Evolutionary conservation across 2,329 filamentous ascomycete species (phyloP), one percentile per base, ranked within the genome.

Genomic region (Fusarium mexicanum): DNA sequence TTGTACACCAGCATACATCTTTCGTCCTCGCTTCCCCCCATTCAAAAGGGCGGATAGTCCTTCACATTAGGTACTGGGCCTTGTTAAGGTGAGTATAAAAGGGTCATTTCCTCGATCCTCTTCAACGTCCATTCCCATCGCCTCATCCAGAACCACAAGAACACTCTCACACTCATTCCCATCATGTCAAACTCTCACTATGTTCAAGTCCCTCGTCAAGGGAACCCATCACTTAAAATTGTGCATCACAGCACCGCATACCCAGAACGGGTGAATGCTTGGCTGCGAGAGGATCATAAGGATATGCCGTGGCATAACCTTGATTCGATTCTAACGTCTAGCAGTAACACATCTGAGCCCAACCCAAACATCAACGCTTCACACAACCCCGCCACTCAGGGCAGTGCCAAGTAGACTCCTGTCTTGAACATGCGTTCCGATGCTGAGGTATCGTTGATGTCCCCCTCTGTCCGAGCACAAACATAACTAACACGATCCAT

Each of bases 281-380:
- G 64, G 64, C 1, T 77, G 35, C 35, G 14, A 33, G 64, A 77
- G 55, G 16, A 1, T 18, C 50, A 24, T 1, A 55, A 47, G 3
- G 35, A 67, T 0, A 68, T 61, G 61, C 72, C 74, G 0, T 77
- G 63, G 61, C 3, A 76, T 12, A 31, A 2, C 14, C 0, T 58
- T 43, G 38, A 3, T n/a, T 69, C 35, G 10, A 13, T 76, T 61
- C 14, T 17, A n/a, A 2, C 4, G 11, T 31, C 43, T n/a, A 35
- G 53, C 13, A 17, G 24, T 0, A 20, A 63, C 16, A 5, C 18
- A 4, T 13, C 50, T 7, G 22, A 22, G 17, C 3, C 41, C 20
- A 35, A 9, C 24, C 6, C 38, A 0, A 9, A 35, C 7, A 22
- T 10, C 5, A 12, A 17, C n/a, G 33, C 40, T 2, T 67, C 48